Evolutionary conservation across 805 yeast species (phyloP).

Genomic region (Wickerhamiella dianesei): DNA sequence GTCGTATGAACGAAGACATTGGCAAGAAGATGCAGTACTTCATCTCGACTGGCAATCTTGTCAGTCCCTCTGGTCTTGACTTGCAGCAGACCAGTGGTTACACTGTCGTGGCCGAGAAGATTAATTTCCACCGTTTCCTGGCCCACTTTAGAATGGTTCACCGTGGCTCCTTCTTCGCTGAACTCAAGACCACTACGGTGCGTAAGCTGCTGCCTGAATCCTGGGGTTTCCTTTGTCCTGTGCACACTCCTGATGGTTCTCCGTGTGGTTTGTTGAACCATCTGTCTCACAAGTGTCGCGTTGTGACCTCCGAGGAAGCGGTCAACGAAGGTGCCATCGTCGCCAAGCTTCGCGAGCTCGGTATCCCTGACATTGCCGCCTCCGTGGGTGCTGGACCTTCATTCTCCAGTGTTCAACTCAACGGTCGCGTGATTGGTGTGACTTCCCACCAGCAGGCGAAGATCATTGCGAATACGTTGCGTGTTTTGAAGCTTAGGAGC

Average conservation of each 20-base stretch:
- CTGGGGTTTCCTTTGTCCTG: conserved; percentile 98
- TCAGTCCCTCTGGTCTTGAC: conserved; percentile 93
- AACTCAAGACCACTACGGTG: conserved; percentile 91
- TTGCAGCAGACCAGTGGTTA: conserved; percentile 96
- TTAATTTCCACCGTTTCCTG: conserved; percentile 90
- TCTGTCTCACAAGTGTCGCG: conserved; percentile 86
- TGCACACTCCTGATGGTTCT: conserved; percentile 98
- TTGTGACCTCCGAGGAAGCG: conserved; percentile 41
- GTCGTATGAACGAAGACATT: conserved; percentile 77
- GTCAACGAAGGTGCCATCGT: conserved; percentile 8
- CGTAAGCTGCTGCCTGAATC: conserved; percentile 93
- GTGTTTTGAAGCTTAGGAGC: conserved; percentile 68
- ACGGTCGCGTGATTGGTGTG: conserved; percentile 90
- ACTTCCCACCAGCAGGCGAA: conserved; percentile 79
- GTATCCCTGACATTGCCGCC: conserved; percentile 67
- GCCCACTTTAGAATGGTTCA: conserved; percentile 99
- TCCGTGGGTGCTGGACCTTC: conserved; percentile 77
- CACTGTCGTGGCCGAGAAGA: conserved; percentile 97
- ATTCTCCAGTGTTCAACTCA: conserved; percentile 80
- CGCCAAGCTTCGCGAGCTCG: conserved; percentile 53
- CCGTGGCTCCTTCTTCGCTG: conserved; percentile 98
- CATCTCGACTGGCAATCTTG: conserved; percentile 91
- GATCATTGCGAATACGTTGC: conserved; percentile 73
- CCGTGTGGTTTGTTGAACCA: conserved; percentile 98
- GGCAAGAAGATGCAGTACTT: conserved; percentile 92